Evolutionary conservation across 2,329 filamentous ascomycete genomes (phyloP).

Genomic region (Aspergillus luchuensis): DNA sequence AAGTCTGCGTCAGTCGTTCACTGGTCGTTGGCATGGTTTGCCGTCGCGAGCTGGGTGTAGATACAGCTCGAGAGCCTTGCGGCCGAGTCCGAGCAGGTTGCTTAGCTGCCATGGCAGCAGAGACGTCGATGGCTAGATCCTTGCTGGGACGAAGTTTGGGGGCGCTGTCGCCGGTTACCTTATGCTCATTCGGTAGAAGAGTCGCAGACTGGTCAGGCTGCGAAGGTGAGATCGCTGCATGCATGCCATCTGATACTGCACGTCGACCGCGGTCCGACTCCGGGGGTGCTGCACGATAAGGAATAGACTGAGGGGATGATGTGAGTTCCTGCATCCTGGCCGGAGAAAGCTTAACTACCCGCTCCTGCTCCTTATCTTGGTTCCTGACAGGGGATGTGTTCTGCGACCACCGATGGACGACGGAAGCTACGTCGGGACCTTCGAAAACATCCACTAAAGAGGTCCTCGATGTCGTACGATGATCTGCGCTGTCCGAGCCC

Average conservation of each 20-base stretch:
- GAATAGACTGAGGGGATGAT: slow-evolving; percentile 56
- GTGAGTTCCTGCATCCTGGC: slow-evolving; percentile 59
- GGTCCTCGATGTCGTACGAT: slow-evolving; percentile 19
- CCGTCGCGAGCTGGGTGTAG: slow-evolving; percentile 39
- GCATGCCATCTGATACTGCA: slow-evolving; percentile 24
- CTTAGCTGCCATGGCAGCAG: slow-evolving; percentile 6
- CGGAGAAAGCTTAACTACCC: slow-evolving; percentile 55
- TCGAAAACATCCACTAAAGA: slow-evolving; percentile 35
- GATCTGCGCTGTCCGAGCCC: slow-evolving; percentile 11
- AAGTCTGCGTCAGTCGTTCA: slow-evolving; percentile 37
- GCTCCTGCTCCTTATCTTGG: slow-evolving; percentile 29
- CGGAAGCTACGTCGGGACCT: slow-evolving; percentile 27
- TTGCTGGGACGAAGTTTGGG: slow-evolving; percentile 28
- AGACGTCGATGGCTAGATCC: slow-evolving; percentile 20
- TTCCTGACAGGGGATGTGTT: slow-evolving; percentile 26
- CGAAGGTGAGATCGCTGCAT: slow-evolving; percentile 8
- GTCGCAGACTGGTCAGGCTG: slow-evolving; percentile 18
- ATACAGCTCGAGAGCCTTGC: slow-evolving; percentile 37
- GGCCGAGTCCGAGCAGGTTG: slow-evolving; percentile 35
- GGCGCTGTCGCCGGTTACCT: slow-evolving; percentile 20
- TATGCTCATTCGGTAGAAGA: slow-evolving; percentile 33
- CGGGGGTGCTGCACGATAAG: slow-evolving; percentile 45
- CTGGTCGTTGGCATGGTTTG: slow-evolving; percentile 32
- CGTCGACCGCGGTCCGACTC: slow-evolving; percentile 26
- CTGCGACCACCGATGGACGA: slow-evolving; percentile 26